Conservation (phyloP, 2,329 filamentous ascomycete species). For the Pseudogymnoascus sp. region DNA sequence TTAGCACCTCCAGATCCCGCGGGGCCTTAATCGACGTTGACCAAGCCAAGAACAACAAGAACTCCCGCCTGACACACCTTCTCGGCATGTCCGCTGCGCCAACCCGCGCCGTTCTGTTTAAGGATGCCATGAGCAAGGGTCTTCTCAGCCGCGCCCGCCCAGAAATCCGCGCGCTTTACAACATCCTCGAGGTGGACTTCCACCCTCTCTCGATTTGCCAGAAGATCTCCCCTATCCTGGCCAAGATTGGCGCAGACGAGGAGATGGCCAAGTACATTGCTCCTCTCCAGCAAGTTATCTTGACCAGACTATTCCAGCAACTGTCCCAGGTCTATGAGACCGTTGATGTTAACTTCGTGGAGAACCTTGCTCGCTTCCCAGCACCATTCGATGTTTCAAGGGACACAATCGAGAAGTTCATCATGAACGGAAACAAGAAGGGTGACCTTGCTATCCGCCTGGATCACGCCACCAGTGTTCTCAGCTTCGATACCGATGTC, state of each 20-base stretch:
- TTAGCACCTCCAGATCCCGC: conserved; percentile 93
- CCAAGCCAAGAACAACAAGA: conserved; percentile 97
- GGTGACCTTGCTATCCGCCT: conserved; percentile 93
- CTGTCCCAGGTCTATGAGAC: conserved; percentile 98
- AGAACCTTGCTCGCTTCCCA: conserved; percentile 89
- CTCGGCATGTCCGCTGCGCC: conserved; percentile 87
- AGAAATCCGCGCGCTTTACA: conserved; percentile 94
- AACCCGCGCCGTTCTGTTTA: conserved; percentile 84
- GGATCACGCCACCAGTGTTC: conserved; percentile 86
- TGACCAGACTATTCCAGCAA: conserved; percentile 97
- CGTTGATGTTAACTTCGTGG: conserved; percentile 86
- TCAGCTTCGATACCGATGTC: conserved; percentile 96
- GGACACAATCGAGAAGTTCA: conserved; percentile 96
- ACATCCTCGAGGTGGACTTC: conserved; percentile 98
- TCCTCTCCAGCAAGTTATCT: conserved; percentile 94
- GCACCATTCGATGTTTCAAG: conserved; percentile 90
- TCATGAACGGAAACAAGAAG: conserved; percentile 99
- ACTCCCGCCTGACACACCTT: conserved; percentile 89
- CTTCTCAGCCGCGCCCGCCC: conserved; percentile 85
- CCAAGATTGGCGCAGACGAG: conserved; percentile 83
- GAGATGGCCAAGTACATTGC: conserved; percentile 97
- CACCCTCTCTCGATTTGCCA: conserved; percentile 97
- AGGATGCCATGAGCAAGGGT: conserved; percentile 90
- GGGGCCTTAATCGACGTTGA: conserved; percentile 95
- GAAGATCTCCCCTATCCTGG: conserved; percentile 94